Conservation (phyloP, 1,284 basidiomycete genomes). For the Leccinum pallidistipes region DNA sequence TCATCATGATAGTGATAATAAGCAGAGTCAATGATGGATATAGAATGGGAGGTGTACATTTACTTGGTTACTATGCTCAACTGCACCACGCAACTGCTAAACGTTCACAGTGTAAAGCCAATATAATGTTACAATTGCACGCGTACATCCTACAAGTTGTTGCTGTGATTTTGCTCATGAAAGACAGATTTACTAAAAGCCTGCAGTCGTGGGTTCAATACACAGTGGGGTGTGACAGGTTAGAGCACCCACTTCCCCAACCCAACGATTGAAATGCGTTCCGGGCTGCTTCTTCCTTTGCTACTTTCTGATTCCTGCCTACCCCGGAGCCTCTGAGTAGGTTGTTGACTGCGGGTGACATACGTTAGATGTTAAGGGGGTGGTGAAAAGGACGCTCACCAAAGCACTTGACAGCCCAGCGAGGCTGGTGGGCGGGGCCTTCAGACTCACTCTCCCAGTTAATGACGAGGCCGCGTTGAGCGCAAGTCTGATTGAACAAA, state of each 20-base stretch:
- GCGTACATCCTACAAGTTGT: slow-evolving; percentile 6
- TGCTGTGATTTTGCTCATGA: neutral
- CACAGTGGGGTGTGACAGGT: neutral
- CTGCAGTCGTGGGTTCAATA: slow-evolving; percentile 13
- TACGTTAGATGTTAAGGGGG: neutral
- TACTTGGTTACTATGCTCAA: neutral
- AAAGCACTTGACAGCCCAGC: slow-evolving; percentile 51
- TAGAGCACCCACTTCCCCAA: slow-evolving; percentile 40
- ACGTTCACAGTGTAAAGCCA: neutral
- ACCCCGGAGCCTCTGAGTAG: slow-evolving; percentile 43
- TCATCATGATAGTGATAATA: no score
- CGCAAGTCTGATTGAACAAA: slow-evolving; percentile 53
- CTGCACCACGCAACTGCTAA: no score
- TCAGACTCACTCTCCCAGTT: slow-evolving; percentile 43
- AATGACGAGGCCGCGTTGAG: slow-evolving; percentile 40
- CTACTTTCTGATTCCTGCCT: slow-evolving; percentile 52
- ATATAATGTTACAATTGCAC: slow-evolving; percentile 8
- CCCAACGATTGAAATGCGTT: slow-evolving; percentile 48
- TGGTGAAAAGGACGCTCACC: slow-evolving; percentile 36
- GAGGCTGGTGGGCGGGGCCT: slow-evolving; percentile 54
- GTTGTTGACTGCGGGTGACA: slow-evolving; percentile 42
- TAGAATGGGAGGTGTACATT: no score
- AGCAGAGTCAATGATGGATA: no score
- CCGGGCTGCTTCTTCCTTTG: slow-evolving; percentile 57
- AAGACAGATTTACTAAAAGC: slow-evolving; percentile 13